Base-by-base conservation (phyloP, 164 flowering plant species). In the Cinnamomum chago region DNA sequence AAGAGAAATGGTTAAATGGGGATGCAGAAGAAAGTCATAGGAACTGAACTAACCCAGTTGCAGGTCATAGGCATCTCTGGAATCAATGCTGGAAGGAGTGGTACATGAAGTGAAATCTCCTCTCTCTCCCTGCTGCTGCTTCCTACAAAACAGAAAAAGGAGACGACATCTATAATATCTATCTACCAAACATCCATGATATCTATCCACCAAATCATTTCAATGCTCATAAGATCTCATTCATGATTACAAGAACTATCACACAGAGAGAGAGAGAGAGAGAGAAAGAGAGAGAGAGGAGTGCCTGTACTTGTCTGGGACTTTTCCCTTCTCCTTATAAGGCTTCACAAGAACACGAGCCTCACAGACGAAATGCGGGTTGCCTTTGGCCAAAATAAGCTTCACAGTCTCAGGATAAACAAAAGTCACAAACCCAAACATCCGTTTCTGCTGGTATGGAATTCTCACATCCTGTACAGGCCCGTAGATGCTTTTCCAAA, bases 391-490 rank as follows among this genome's bases (percentile, higher is more conserved):
- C 64, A 95, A 79, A 35, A 95, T 93, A 70, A 90, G 82, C 84
- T 92, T 93, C 79, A 95, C 99, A 18, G 99, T 95, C 79, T 95
- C 99, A 1, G 98, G 83, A 71, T 86, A 88, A 24, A 93, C 88
- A 77, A 93, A 95, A 7, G 98, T 90, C 5, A 95, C 99, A 76
- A 95, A 95, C 15, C 99, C 99, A 77, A 95, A 95, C 99, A 95
- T 95, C 62, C 99, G 81, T 75, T 95, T 95, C 86, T 93, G 98
- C 87, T 95, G 99, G 79, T 90, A 95, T 27, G 99, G 99, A 27
- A 95, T 95, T 79, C 99, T 86, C 83, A 95, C 99, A 79, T 95
- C 99, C 76, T 93, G 97, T 18, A 95, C 99, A n/a, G 96, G 99
- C 25, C 99, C 99, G 82, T 80, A 95, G 50, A 85, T 88, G 81